These are phyloP conservation scores for Beauveria sp. DNA, from an alignment of 2,329 filamentous ascomycete species.

Conservation along the genomic window DNA sequence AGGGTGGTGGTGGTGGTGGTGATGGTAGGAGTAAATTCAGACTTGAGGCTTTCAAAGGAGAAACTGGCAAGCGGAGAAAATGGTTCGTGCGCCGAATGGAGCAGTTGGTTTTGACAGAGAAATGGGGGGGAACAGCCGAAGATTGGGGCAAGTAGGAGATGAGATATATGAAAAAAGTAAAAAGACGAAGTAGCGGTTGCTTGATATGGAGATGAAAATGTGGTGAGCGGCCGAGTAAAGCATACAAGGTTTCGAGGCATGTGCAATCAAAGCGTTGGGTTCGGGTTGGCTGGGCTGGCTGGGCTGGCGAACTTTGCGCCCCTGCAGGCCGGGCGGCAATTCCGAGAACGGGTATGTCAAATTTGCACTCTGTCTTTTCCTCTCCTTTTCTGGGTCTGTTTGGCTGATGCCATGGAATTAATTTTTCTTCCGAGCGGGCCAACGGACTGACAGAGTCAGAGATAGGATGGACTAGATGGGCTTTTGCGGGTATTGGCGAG, in stretches of 20 bases:
- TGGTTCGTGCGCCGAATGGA: not conserved
- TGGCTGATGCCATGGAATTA: not conserved
- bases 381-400: not conserved
- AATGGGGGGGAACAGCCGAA: not conserved
- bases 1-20: not conserved
- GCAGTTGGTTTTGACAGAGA: not conserved
- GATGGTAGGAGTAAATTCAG: not conserved
- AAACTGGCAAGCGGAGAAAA: not conserved
- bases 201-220: not conserved
- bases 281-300: constrained; percentile 2
- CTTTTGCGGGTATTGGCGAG: constrained; percentile 6
- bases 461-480: not conserved
- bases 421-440: constrained; percentile 1
- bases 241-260: constrained; percentile 11
- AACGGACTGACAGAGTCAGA: not conserved
- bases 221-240: not conserved
- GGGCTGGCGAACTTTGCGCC: not conserved
- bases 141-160: too few species aligned
- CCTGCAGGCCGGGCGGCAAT: constrained; percentile 2
- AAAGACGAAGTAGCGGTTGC: not conserved
- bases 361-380: not conserved
- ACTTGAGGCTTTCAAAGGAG: not conserved
- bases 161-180: not conserved
- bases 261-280: constrained; percentile 7
- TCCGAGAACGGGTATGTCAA: constrained; percentile 10